These are phyloP conservation scores for Myxozyma vanderwaltii DNA, from an alignment of 805 yeast species.

Conservation along the genomic window DNA sequence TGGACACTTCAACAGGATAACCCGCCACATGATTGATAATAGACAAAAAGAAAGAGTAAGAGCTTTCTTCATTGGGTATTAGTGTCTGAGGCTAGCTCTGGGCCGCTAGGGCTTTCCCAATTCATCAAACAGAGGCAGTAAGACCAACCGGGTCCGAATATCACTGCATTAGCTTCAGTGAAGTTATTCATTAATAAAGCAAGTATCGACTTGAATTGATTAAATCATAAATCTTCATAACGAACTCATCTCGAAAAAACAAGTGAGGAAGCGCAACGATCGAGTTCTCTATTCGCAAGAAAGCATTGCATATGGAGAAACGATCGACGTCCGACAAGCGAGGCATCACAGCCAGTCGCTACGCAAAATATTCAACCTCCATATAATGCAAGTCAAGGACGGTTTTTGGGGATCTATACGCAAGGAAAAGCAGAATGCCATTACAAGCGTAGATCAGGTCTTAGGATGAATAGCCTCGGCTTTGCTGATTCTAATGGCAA, in stretches of 20 bases:
- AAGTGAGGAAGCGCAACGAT: neutral
- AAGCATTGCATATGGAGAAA: no score
- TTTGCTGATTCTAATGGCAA: neutral
- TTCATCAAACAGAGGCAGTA: neutral
- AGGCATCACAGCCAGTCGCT: no score
- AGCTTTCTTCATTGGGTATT: neutral
- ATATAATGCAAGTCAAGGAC: no score
- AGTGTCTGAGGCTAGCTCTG: neutral
- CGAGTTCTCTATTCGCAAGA: no score
- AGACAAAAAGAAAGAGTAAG: no score
- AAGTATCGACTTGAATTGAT: neutral
- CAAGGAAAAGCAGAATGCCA: constrained; percentile 1
- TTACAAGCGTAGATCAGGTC: neutral
- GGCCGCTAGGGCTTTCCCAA: neutral
- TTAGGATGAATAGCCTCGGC: neutral
- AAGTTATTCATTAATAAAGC: neutral
- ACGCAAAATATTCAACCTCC: no score
- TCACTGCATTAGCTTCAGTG: neutral
- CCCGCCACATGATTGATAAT: no score
- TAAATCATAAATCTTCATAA: neutral
- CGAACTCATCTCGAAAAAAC: neutral
- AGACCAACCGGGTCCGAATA: neutral
- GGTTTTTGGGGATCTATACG: no score
- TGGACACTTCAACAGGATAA: no score
- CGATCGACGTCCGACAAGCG: no score